Base-by-base conservation (phyloP, 2,329 filamentous ascomycete species). In the Penicillium paneum region DNA sequence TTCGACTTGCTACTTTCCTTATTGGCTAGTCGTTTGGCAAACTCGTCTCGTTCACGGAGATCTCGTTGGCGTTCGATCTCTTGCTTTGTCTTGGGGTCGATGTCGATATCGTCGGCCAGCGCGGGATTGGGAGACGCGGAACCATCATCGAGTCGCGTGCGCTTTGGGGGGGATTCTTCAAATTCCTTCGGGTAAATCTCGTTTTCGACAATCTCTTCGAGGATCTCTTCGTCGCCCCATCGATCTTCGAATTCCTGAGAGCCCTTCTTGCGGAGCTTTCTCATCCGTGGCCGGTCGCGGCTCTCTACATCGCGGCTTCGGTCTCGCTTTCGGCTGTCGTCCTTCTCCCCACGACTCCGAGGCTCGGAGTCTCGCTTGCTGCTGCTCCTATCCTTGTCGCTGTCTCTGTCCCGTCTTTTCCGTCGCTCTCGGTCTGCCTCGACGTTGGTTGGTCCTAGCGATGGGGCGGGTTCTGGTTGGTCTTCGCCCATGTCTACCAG, bases 211-310 rank as follows among this genome's bases (percentile, higher is more conserved):
- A 24, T 24, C 21, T 24, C 5, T 28, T 28, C 70, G 6, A 62
- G 56, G 3, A 71, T 56, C 63, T 90, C 88, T 66, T 92, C 88
- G 64, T 94, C 90, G 1, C 86, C 90, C 90, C 91, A 95, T 50
- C 89, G 79, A 66, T 91, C 88, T 44, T 91, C 88, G 60, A 88
- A 87, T 59, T 89, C 83, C 31, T 75, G 79, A 6, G 67, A 65
- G 46, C 79, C 78, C 56, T 78, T 73, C 54, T 75, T 75, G 52
- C 83, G 74, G 43, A 81, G 69, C 57, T 81, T 82, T 67, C 79
- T 82, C 15, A 76, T 74, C 26, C 75, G 74, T 54, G 74, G 73
- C 19, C 76, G 72, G 36, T 79, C 76, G 8, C 72, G 67, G 47
- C 67, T 67, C 43, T 68, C 70, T 6, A 66, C 59, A 29, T 72